phyloP scores from a whole-genome alignment of 2,329 filamentous ascomycete species.

The Dothistroma septosporum region DNA sequence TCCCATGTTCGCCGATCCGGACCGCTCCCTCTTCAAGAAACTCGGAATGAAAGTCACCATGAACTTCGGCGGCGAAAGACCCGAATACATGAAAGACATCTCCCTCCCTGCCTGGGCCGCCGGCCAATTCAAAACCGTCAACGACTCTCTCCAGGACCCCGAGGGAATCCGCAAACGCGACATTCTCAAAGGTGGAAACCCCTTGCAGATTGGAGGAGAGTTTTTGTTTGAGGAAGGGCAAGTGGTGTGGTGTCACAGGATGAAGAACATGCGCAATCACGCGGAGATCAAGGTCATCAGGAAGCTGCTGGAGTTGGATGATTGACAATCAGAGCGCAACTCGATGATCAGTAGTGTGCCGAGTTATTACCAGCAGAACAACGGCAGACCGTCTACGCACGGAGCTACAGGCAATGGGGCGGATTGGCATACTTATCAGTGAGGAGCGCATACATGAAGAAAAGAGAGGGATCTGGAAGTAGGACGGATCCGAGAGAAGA shows the following conservation, averaged over 20 bases:
- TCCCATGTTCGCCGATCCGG: conserved; percentile 38
- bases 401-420: background rate
- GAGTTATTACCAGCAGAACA: background rate
- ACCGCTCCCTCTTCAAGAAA: conserved; percentile 34
- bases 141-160: conserved; percentile 26
- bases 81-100: conserved; percentile 39
- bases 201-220: conserved; percentile 40
- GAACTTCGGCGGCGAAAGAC: conserved; percentile 32
- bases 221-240: conserved; percentile 41
- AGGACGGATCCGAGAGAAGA: no score
- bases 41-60: conserved; percentile 35
- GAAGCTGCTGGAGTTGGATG: conserved; percentile 37
- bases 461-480: no score
- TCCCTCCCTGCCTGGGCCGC: conserved; percentile 28
- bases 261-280: conserved; percentile 38
- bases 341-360: background rate
- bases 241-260: conserved; percentile 42
- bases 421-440: background rate
- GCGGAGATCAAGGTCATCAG: conserved; percentile 35
- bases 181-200: conserved; percentile 35
- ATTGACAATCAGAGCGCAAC: conserved; percentile 9
- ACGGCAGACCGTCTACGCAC: background rate
- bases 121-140: conserved; percentile 32
- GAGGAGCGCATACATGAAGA: background rate
- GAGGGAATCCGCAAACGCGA: conserved; percentile 33